phyloP scores from a whole-genome alignment of 202 grass and related monocot species.

The Cymbopogon flexuosus region DNA sequence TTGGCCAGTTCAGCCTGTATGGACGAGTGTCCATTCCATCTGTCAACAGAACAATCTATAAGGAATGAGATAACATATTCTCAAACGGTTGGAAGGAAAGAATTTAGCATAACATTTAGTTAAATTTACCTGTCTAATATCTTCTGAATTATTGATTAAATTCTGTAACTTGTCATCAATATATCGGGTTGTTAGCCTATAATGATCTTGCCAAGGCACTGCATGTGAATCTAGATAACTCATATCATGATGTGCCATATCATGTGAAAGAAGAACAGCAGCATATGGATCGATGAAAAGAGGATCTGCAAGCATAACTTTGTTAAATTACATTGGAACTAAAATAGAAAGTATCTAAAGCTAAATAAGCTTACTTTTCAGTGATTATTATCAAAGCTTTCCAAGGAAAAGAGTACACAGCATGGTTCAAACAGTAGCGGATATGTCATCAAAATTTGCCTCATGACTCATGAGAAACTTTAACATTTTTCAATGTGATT shows the following conservation, averaged over 20 bases:
- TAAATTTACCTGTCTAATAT: constrained; percentile 72
- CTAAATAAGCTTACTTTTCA: background rate
- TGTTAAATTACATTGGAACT: constrained; percentile 26
- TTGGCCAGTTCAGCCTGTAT: constrained; percentile 85
- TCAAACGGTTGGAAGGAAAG: background rate
- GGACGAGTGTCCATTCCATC: constrained; percentile 97
- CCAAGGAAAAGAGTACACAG: background rate
- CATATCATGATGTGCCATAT: constrained; percentile 18
- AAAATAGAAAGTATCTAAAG: background rate
- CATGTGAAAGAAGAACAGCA: constrained; percentile 59
- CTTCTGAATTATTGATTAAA: constrained; percentile 48
- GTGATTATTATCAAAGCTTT: background rate
- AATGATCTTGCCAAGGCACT: constrained; percentile 29
- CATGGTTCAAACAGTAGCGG: background rate
- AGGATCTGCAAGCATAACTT: constrained; percentile 55
- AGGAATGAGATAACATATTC: constrained; percentile 55
- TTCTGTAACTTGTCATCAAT: constrained; percentile 72
- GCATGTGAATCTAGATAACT: constrained; percentile 24
- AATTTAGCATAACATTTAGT: background rate
- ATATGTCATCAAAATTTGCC: background rate
- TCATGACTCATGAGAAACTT: too few relatives aligned
- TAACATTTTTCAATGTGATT: background rate
- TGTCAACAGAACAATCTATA: constrained; percentile 96
- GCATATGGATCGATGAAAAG: constrained; percentile 86
- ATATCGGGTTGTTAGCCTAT: constrained; percentile 70